Evolutionary conservation across 176 grass and related monocot genomes (phyloP).

Genomic region (Luzula sylvatica): DNA sequence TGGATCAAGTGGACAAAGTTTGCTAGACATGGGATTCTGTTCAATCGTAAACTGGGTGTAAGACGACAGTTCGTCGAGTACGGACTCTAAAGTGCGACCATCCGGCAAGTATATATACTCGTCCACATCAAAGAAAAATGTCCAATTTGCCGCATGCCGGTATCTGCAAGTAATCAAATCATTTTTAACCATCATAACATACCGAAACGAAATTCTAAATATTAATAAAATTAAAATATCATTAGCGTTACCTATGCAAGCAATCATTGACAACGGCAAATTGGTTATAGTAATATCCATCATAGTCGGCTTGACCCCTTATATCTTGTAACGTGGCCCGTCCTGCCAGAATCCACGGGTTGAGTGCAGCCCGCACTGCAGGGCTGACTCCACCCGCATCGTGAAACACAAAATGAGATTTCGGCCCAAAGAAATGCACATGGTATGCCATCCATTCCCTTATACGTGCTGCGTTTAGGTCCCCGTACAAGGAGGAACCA

Average conservation of each 20-base stretch:
- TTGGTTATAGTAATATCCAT: constrained; percentile 91
- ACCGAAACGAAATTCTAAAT: too few relatives aligned
- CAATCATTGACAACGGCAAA: constrained; percentile 91
- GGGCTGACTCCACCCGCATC: constrained; percentile 58
- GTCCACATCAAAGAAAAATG: constrained; percentile 94
- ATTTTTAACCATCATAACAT: neutral
- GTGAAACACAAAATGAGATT: constrained; percentile 90
- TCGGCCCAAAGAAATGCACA: constrained; percentile 59
- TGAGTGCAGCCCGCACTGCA: constrained; percentile 50
- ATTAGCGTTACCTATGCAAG: constrained; percentile 34
- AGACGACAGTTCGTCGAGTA: constrained; percentile 43
- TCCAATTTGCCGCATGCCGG: constrained; percentile 69
- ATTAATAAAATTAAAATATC: too few relatives aligned
- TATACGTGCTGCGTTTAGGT: constrained; percentile 49
- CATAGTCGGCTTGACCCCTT: constrained; percentile 56
- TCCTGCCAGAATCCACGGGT: constrained; percentile 66
- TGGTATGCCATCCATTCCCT: constrained; percentile 98
- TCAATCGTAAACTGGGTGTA: constrained; percentile 96
- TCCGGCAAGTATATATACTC: constrained; percentile 81
- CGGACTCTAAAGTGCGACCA: constrained; percentile 30
- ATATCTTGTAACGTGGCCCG: constrained; percentile 90
- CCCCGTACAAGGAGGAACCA: constrained; percentile 75
- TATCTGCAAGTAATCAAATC: constrained; percentile 20
- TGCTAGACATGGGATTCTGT: constrained; percentile 91
- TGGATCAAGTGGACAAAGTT: constrained; percentile 42